Percentiles rank a stretch among this genome's conserved stretches.
Conservation (phyloP, 208 protist genomes). For the Trichomonas gallinae region DNA sequence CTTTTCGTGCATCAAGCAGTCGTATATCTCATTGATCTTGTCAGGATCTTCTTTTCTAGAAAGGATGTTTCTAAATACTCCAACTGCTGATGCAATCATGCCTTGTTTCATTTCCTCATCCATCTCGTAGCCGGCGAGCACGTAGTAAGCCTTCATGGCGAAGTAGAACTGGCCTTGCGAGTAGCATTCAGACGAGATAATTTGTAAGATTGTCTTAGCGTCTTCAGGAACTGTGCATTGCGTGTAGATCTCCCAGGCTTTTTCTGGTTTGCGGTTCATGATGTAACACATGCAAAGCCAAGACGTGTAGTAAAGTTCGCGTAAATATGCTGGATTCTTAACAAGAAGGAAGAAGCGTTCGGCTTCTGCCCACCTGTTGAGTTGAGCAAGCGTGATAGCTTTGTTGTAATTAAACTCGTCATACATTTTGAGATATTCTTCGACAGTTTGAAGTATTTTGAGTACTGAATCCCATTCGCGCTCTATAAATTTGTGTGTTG, state of each 20-base stretch:
- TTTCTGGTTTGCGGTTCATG: neutral
- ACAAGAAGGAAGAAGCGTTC: neutral
- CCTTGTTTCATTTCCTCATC: neutral
- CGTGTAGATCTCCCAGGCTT: neutral
- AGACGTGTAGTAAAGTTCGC: neutral
- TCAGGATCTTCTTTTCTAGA: neutral
- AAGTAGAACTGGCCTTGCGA: neutral
- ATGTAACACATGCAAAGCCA: neutral
- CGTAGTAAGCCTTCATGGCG: neutral
- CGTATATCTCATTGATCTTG: neutral
- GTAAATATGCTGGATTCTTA: neutral
- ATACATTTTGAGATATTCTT: neutral
- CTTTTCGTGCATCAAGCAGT: neutral
- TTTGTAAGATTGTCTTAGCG: neutral
- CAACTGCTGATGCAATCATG: neutral
- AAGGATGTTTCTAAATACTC: constrained; percentile 12
- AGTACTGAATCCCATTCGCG: neutral
- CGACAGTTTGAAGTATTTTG: neutral
- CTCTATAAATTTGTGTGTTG: neutral
- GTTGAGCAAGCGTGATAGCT: neutral
- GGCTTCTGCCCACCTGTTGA: neutral
- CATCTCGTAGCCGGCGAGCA: neutral
- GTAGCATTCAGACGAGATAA: neutral
- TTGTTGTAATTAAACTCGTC: constrained; percentile 8
- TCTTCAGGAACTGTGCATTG: neutral